A percentile compares a stretch with the other conserved stretches of the same genome.
Evolutionary conservation across 1,284 basidiomycete species (phyloP).

Genomic region (Trichosporon sp.): DNA sequence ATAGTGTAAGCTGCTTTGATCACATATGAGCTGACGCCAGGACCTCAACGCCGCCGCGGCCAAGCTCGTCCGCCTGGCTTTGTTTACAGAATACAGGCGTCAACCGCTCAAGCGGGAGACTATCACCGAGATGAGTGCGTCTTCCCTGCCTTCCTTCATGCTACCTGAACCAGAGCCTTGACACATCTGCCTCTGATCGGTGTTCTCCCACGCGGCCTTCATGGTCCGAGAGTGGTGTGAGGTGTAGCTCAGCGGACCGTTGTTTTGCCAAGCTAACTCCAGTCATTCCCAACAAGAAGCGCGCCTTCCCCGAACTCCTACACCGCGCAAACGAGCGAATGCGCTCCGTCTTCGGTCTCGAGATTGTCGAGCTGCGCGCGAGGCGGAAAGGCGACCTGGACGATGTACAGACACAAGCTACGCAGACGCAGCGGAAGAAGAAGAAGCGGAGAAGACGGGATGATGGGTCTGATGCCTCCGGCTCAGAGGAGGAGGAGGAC

Average conservation of each 20-base stretch:
- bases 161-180: too few species aligned
- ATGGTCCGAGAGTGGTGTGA: too few species aligned
- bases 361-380: slow-evolving; percentile 39
- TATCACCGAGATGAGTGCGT: slow-evolving; percentile 34
- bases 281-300: slow-evolving; percentile 28
- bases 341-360: slow-evolving; percentile 37
- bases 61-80: slow-evolving; percentile 36
- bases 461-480: slow-evolving; percentile 23
- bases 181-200: too few species aligned
- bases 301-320: slow-evolving; percentile 30
- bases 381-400: slow-evolving; percentile 21
- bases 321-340: slow-evolving; percentile 30
- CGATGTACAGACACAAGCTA: slow-evolving; percentile 7
- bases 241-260: too few species aligned
- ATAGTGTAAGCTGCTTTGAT: background rate
- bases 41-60: slow-evolving; percentile 29
- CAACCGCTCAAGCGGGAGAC: slow-evolving; percentile 30
- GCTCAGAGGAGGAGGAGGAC: slow-evolving; percentile 23
- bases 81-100: slow-evolving; percentile 41
- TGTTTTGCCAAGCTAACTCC: background rate
- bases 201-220: too few species aligned
- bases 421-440: slow-evolving; percentile 20
- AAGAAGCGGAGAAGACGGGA: slow-evolving; percentile 25
- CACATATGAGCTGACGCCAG: slow-evolving; percentile 19
- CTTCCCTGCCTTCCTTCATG: background rate